Conservation (phyloP, 2,329 filamentous ascomycete genomes). For the Alternaria arbusti region DNA sequence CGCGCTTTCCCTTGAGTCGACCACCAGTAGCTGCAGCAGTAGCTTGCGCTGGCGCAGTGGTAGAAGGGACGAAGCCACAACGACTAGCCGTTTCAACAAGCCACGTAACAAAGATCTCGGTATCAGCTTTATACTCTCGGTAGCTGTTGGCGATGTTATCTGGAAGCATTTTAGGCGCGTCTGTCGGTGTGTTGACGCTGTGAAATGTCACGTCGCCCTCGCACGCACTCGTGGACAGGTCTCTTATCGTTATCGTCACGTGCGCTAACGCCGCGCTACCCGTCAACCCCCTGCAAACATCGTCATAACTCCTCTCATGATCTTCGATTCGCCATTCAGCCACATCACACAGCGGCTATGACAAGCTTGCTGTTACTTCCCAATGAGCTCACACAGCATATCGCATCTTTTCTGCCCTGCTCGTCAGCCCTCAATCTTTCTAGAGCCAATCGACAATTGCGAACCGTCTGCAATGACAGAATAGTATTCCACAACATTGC, state of each 20-base stretch:
- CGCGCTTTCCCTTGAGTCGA: not conserved
- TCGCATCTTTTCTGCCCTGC: conserved; percentile 25
- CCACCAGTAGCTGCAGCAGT: too few relatives aligned
- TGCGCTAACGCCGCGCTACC: not conserved
- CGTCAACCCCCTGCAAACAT: not conserved
- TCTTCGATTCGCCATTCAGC: not conserved
- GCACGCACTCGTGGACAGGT: not conserved
- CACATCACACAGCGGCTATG: not conserved
- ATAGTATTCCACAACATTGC: conserved; percentile 25
- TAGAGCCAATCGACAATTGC: conserved; percentile 18
- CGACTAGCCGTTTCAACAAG: not conserved
- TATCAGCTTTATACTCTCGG: not conserved
- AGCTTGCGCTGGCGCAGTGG: too few relatives aligned
- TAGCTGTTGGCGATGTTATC: not conserved
- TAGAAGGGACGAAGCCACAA: not conserved
- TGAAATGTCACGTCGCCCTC: not conserved
- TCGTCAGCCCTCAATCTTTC: conserved; percentile 20
- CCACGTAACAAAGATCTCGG: not conserved
- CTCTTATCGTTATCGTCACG: conserved; percentile 1
- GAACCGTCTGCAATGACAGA: conserved; percentile 22
- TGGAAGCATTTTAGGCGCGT: not conserved
- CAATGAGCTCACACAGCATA: conserved; percentile 27
- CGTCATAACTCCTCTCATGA: not conserved
- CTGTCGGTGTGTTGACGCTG: not conserved
- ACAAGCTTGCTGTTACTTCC: conserved; percentile 14